A percentile compares a stretch with the other conserved stretches of the same genome.
Evolutionary conservation across 2,329 filamentous ascomycete genomes (phyloP).

Genomic region (Verticillium tricorpus): DNA sequence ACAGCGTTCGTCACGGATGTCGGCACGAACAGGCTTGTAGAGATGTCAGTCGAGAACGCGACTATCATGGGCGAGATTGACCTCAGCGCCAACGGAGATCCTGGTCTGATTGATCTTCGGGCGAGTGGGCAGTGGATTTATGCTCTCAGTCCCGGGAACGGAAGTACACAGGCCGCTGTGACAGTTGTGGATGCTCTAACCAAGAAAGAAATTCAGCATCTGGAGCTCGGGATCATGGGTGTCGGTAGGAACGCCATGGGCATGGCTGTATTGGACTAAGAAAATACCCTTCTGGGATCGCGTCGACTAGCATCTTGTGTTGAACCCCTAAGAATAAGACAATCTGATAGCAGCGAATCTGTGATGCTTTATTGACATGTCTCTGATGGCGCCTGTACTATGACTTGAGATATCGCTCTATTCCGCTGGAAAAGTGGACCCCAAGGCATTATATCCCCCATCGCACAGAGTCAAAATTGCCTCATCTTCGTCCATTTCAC

Average conservation of each 20-base stretch:
- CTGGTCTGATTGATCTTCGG: slow-evolving; percentile 51
- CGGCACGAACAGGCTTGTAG: slow-evolving; percentile 45
- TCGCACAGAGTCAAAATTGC: too few species aligned
- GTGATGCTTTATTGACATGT: too few species aligned
- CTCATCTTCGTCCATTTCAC: too few species aligned
- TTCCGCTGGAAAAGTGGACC: too few species aligned
- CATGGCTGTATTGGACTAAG: slow-evolving; percentile 3
- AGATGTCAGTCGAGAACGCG: slow-evolving; percentile 48
- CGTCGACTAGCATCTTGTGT: too few species aligned
- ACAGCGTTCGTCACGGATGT: slow-evolving; percentile 58
- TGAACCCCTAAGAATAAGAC: too few species aligned
- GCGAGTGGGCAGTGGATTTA: slow-evolving; percentile 53
- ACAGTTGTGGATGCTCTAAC: slow-evolving; percentile 28
- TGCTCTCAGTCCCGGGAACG: slow-evolving; percentile 50
- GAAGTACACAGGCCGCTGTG: slow-evolving; percentile 29
- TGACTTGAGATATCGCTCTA: too few species aligned
- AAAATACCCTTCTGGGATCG: background rate
- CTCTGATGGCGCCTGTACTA: too few species aligned
- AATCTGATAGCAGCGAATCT: too few species aligned
- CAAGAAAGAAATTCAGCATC: slow-evolving; percentile 7
- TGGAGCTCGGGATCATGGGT: background rate
- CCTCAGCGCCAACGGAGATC: slow-evolving; percentile 38
- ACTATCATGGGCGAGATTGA: slow-evolving; percentile 38
- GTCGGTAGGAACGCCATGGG: slow-evolving; percentile 6
- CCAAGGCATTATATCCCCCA: too few species aligned